phyloP scores from a whole-genome alignment of 129 eudicot genomes.

The Heracleum sosnowskyi region DNA sequence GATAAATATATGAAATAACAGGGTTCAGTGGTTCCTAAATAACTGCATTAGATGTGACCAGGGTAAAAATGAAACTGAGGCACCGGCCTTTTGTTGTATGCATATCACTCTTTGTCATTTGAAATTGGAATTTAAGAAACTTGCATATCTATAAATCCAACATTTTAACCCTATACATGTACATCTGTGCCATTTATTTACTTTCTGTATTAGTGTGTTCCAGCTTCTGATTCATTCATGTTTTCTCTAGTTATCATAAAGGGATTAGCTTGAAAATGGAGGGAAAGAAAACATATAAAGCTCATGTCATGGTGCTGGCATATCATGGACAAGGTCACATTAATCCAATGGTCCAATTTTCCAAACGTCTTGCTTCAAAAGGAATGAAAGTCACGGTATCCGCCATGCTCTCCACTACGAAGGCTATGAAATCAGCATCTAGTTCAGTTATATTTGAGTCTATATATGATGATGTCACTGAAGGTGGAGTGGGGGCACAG shows the following conservation, averaged over 20 bases:
- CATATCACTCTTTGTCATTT: neutral
- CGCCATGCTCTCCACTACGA: conserved; percentile 23
- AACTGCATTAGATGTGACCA: neutral
- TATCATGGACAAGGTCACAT: conserved; percentile 51
- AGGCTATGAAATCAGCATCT: conserved; percentile 17
- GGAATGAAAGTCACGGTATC: conserved; percentile 34
- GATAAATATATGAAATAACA: neutral
- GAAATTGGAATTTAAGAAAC: neutral
- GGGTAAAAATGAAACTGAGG: neutral
- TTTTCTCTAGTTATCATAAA: neutral
- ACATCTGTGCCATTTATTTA: neutral
- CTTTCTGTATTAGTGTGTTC: neutral
- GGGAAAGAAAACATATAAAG: conserved; percentile 19
- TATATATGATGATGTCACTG: conserved; percentile 28
- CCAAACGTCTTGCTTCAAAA: conserved; percentile 39
- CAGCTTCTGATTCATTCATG: neutral
- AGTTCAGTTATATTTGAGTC: conserved; percentile 18
- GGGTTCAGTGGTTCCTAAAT: neutral
- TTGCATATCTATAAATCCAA: neutral
- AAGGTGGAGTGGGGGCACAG: conserved; percentile 31
- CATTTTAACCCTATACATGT: neutral
- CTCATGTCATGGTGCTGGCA: conserved; percentile 31
- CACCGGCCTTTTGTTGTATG: neutral
- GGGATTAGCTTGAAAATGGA: conserved; percentile 20
- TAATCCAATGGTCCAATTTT: conserved; percentile 43